Conservation (phyloP, 2,329 filamentous ascomycete genomes). For the Hawksworthiomyces lignivorus region DNA sequence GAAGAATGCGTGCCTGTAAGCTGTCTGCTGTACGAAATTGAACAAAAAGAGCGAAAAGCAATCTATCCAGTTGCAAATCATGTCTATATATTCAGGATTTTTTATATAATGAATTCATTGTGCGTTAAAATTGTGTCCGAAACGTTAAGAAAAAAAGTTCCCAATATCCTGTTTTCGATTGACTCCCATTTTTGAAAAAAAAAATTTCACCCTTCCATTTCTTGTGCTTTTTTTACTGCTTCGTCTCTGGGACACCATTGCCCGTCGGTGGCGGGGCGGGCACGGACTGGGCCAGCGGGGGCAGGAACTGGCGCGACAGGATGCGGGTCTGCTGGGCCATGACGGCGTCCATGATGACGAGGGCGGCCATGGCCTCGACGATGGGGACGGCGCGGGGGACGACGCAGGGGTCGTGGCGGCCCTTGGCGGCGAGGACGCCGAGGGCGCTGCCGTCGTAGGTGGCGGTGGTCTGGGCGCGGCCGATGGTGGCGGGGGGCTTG, state of each 20-base stretch:
- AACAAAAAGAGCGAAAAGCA: too few relatives aligned
- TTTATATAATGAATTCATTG: too few relatives aligned
- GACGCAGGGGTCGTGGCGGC: slow-evolving; percentile 88
- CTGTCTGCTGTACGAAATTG: neutral
- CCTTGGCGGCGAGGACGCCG: slow-evolving; percentile 82
- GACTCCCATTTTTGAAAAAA: too few relatives aligned
- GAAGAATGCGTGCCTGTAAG: neutral
- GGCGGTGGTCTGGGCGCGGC: slow-evolving; percentile 76
- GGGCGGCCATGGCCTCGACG: slow-evolving; percentile 83
- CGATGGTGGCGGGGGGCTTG: slow-evolving; percentile 92
- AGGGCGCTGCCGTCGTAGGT: slow-evolving; percentile 64
- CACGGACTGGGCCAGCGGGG: slow-evolving; percentile 28
- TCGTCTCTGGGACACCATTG: slow-evolving; percentile 6
- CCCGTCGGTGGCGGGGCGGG: slow-evolving; percentile 3
- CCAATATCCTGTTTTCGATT: too few relatives aligned
- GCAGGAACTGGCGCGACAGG: slow-evolving; percentile 37
- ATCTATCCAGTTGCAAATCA: too few relatives aligned
- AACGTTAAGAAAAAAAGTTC: too few relatives aligned
- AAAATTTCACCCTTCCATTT: neutral
- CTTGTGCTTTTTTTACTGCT: neutral
- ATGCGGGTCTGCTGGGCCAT: slow-evolving; percentile 67
- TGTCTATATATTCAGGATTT: too few relatives aligned
- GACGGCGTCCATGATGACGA: slow-evolving; percentile 81
- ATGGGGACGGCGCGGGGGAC: slow-evolving; percentile 82
- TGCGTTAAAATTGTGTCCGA: too few relatives aligned